Percentiles rank a stretch among this genome's conserved stretches.
Evolutionary conservation across 2,329 filamentous ascomycete genomes (phyloP).

Genomic region (Dactylellina haptotyla): DNA sequence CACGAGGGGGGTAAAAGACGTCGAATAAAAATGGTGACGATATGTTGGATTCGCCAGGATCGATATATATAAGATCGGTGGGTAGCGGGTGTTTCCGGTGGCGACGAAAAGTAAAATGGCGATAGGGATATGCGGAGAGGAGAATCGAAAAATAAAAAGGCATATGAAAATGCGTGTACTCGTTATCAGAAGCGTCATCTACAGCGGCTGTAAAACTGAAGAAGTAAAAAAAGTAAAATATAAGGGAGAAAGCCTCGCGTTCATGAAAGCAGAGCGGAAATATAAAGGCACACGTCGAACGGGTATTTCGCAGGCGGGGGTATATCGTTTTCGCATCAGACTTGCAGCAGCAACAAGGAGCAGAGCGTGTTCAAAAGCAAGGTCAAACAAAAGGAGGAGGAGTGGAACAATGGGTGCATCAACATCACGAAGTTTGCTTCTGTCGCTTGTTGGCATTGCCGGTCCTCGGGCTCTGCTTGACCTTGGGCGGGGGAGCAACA

Average conservation of each 20-base stretch:
- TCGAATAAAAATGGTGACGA: constrained; percentile 15
- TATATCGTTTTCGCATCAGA: constrained; percentile 56
- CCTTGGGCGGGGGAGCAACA: constrained; percentile 55
- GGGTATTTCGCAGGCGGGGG: constrained; percentile 52
- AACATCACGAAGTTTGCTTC: constrained; percentile 58
- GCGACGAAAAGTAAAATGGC: not conserved
- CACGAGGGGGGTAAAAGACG: not conserved
- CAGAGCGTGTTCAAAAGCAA: constrained; percentile 44
- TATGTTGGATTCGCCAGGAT: constrained; percentile 44
- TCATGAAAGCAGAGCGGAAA: constrained; percentile 43
- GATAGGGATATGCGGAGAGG: constrained; percentile 33
- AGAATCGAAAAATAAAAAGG: constrained; percentile 33
- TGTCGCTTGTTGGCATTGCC: constrained; percentile 60
- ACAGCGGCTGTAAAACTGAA: constrained; percentile 38
- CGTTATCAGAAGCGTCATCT: constrained; percentile 55
- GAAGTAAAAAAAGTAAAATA: constrained; percentile 27
- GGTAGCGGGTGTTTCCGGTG: not conserved
- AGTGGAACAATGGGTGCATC: constrained; percentile 21
- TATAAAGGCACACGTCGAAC: constrained; percentile 25
- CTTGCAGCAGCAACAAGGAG: constrained; percentile 35
- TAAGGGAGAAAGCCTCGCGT: constrained; percentile 43
- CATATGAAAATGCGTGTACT: constrained; percentile 52
- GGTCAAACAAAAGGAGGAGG: constrained; percentile 7
- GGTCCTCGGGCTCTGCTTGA: constrained; percentile 63
- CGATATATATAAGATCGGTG: constrained; percentile 6